A percentile compares a stretch with the other conserved stretches of the same genome.
These are phyloP conservation scores for Parmales sp. DNA, from an alignment of 108 stramenopile species.

Conservation along the genomic window DNA sequence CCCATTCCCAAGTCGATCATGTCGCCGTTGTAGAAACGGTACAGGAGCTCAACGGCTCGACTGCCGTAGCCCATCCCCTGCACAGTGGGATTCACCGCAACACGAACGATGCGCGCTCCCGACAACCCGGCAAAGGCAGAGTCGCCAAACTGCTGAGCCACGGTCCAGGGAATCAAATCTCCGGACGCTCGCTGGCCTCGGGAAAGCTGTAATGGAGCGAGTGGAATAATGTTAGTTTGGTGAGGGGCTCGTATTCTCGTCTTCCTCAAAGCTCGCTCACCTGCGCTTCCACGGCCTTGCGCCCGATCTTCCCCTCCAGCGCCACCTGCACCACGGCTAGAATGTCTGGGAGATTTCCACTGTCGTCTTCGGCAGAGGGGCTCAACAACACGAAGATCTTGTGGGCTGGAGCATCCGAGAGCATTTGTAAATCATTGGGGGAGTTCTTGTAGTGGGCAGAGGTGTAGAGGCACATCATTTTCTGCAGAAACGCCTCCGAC, in stretches of 20 bases:
- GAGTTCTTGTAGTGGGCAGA: conserved; percentile 98
- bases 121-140: conserved; percentile 81
- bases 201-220: conserved; percentile 37
- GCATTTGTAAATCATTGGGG: conserved; percentile 97
- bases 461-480: conserved; percentile 92
- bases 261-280: conserved; percentile 83
- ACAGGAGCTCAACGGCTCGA: conserved; percentile 76
- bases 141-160: conserved; percentile 98
- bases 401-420: conserved; percentile 97
- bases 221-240: neutral
- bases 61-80: conserved; percentile 96
- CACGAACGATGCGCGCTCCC: conserved; percentile 91
- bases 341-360: conserved; percentile 62
- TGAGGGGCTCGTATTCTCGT: conserved; percentile 78
- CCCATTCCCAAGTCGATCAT: conserved; percentile 56
- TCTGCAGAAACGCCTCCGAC: conserved; percentile 93
- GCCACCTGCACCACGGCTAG: conserved; percentile 79
- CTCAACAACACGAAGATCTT: conserved; percentile 90
- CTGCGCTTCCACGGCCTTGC: conserved; percentile 80
- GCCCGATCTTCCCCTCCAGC: conserved; percentile 87
- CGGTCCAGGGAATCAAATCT: conserved; percentile 99
- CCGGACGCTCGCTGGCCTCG: conserved; percentile 88
- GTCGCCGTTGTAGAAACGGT: conserved; percentile 89
- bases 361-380: conserved; percentile 70
- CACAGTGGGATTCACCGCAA: conserved; percentile 94